Evolutionary conservation across 2,329 filamentous ascomycete species (phyloP).

Genomic region (Chalara sp.): DNA sequence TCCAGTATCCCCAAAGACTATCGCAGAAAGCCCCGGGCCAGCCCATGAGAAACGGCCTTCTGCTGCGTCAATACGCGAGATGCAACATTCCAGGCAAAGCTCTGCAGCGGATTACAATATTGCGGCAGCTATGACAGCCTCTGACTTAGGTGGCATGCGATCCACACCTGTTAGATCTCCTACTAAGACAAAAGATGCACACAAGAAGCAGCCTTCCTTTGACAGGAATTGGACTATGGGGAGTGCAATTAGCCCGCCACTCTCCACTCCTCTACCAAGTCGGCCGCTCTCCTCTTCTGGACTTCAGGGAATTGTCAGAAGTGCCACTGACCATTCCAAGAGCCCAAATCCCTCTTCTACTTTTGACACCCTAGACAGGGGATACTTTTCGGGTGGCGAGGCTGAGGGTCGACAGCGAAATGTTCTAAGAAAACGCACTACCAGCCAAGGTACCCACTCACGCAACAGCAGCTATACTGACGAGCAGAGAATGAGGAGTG

Average conservation of each 20-base stretch:
- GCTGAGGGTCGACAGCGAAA: conserved; percentile 70
- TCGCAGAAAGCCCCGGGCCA: conserved; percentile 32
- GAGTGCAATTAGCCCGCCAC: conserved; percentile 19
- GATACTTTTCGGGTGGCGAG: conserved; percentile 90
- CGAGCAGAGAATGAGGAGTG: conserved; percentile 62
- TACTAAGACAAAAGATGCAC: conserved; percentile 25
- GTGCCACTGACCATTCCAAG: conserved; percentile 25
- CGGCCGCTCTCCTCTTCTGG: conserved; percentile 20
- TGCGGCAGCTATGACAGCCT: conserved; percentile 31
- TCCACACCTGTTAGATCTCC: not conserved
- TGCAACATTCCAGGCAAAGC: conserved; percentile 80
- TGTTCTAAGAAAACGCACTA: conserved; percentile 68
- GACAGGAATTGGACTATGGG: conserved; percentile 65
- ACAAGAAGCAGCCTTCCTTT: conserved; percentile 63
- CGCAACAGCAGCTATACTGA: conserved; percentile 72
- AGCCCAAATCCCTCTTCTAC: conserved; percentile 35
- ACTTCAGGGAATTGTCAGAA: conserved; percentile 15
- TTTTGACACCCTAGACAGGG: conserved; percentile 56
- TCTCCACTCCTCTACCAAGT: conserved; percentile 18
- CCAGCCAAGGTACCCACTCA: conserved; percentile 53
- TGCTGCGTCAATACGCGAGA: conserved; percentile 72
- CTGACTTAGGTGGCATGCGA: not conserved
- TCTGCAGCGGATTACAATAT: conserved; percentile 43
- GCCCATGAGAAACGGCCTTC: conserved; percentile 55
- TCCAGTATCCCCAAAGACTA: conserved; percentile 32